phyloP scores from a whole-genome alignment of 345 rosid species.

The Viola odorata region DNA sequence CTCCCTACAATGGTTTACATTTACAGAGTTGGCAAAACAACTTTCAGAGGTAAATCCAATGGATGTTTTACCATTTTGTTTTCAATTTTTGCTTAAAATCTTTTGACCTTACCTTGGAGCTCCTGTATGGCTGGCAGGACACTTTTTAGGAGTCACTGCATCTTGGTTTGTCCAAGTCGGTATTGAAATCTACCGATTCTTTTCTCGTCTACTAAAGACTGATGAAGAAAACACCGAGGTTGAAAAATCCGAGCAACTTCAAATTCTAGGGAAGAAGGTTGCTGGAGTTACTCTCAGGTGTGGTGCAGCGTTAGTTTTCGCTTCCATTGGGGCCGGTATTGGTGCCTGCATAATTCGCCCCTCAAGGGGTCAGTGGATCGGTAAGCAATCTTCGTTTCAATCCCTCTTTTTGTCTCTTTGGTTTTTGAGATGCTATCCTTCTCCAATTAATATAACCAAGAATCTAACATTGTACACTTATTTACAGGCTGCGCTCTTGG shows the following conservation, averaged over 20 bases:
- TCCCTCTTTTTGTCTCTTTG: neutral
- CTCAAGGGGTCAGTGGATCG: conserved; percentile 87
- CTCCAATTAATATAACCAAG: neutral
- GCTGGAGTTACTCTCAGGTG: conserved; percentile 59
- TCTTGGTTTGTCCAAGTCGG: conserved; percentile 91
- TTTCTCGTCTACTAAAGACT: conserved; percentile 28
- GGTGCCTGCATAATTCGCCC: conserved; percentile 73
- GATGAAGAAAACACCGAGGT: conserved; percentile 35
- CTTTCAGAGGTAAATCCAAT: conserved; percentile 68
- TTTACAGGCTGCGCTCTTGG: conserved; percentile 75
- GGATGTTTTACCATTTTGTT: too few relatives aligned
- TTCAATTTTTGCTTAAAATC: neutral
- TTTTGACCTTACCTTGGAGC: neutral
- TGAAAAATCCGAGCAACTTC: conserved; percentile 40
- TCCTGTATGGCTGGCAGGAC: conserved; percentile 45
- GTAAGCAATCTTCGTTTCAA: conserved; percentile 33
- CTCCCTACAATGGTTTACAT: conserved; percentile 57
- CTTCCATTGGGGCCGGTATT: conserved; percentile 88
- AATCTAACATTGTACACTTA: neutral
- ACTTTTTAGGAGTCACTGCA: conserved; percentile 70
- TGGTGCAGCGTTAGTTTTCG: conserved; percentile 73
- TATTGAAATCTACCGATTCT: conserved; percentile 61
- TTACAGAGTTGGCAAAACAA: conserved; percentile 69
- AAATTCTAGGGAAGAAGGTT: conserved; percentile 71
- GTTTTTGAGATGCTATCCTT: neutral